Evolutionary conservation across 2,329 filamentous ascomycete species (phyloP).

Genomic region (Thermomyces lanuginosus): DNA sequence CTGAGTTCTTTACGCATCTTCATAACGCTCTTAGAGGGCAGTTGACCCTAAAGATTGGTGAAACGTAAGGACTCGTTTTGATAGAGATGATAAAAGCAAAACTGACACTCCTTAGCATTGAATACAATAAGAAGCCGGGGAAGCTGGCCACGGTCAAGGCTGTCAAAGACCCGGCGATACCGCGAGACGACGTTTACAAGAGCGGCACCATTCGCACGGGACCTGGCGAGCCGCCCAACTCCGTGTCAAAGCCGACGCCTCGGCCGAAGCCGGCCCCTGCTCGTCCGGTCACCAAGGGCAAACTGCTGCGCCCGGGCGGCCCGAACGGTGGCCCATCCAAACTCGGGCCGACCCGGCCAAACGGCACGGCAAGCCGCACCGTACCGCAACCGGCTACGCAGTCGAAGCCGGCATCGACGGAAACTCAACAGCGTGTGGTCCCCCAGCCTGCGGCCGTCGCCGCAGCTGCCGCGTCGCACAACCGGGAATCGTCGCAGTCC

Average conservation of each 20-base stretch:
- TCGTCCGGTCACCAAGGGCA: constrained; percentile 82
- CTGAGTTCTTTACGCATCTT: constrained; percentile 90
- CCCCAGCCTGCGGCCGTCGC: constrained; percentile 19
- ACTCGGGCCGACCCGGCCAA: constrained; percentile 36
- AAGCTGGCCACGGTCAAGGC: constrained; percentile 83
- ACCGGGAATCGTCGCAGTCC: constrained; percentile 35
- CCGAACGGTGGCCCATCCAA: constrained; percentile 67
- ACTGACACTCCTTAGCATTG: constrained; percentile 38
- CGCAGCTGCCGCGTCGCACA: constrained; percentile 31
- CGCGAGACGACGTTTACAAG: constrained; percentile 73
- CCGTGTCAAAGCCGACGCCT: constrained; percentile 67
- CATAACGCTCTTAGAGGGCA: constrained; percentile 62
- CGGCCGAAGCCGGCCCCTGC: constrained; percentile 72
- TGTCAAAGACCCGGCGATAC: constrained; percentile 64
- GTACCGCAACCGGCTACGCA: constrained; percentile 22
- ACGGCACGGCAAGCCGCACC: constrained; percentile 15
- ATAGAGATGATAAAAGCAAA: constrained; percentile 10
- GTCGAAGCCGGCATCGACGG: constrained; percentile 9
- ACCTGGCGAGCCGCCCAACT: constrained; percentile 67
- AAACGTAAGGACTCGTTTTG: constrained; percentile 33
- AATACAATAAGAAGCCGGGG: constrained; percentile 95
- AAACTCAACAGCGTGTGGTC: constrained; percentile 12
- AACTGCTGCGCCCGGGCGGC: constrained; percentile 81
- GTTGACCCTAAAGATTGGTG: constrained; percentile 66
- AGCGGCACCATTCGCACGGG: constrained; percentile 79